Evolutionary conservation across 805 yeast genomes (phyloP), one percentile per base, ranked within the genome.

Genomic region (Spathaspora girioi): DNA sequence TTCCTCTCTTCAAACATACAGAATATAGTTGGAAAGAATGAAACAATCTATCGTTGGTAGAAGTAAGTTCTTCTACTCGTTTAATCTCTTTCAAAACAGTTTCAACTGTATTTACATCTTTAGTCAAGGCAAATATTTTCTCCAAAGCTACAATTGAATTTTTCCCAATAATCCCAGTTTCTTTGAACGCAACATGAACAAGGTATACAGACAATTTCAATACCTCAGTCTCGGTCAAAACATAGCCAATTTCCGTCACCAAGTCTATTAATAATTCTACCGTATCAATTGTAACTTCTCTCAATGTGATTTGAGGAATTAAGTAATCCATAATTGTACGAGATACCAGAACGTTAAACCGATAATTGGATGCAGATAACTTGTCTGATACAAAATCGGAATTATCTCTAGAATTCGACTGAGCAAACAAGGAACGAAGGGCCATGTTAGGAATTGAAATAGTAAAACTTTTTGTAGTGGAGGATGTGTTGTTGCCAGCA

Each of bases 221-320:
- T 10, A 76, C 51, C 49, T 81, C 82, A 0, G 57, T 61, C 4
- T 59, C 53, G 0, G 69, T 55, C 32, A 83, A 66, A 3, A 67
- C 67, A 15, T 66, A 57, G 2, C 85, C 83, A 53, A 82, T 67
- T 50, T 75, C 71, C 52, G 75, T 76, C 45, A 83, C 67, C 41
- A 86, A 56, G 57, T 84, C 89, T 19, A 78, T 72, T 43, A 85
- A 62, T 5, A 84, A 75, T 61, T 87, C 93, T 55, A 85, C 76
- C 41, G 77, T 69, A 58, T 87, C 91, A 35, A 84, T 74, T 11
- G 71, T 66, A 29, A 78, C 66, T 54, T 64, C 59, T 45, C 62
- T 50, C 14, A 60, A 58, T 11, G 71, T 57, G 18, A 79, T 59
- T 17, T 63, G 64, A 2, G 80, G 79, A 14, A 80, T 57, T 7